Evolutionary conservation across 805 yeast species (phyloP), one percentile per base, ranked within the genome.

Genomic region (Maudiozyma bulderi): DNA sequence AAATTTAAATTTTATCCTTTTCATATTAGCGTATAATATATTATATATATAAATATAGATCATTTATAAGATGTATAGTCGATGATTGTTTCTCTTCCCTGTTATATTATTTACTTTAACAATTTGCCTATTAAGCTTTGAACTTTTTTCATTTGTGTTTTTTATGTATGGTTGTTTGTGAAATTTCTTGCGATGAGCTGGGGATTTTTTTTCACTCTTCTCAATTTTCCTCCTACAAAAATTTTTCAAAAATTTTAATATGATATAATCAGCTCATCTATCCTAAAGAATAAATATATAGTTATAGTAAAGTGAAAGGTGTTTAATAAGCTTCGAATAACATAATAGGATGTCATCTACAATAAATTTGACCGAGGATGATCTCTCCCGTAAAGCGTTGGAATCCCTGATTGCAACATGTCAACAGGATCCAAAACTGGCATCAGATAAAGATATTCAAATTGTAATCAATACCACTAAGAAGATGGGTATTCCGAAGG

Each of bases 391-490:
- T 26, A 57, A 54, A 31, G 62, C 65, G 3, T 39, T 65, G 13
- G 53, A 51, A 3, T 54, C 68, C 3, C 44, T 65, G 29, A 42
- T 60, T 13, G 33, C 54, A 3, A 64, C 61, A 32, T 63, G 67
- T 40, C 60, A 65, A 44, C 64, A 67, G 1, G 65, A 64, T 51
- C 48, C 57, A n/a, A 56, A 54, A 14, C 50, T 65, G 26, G 44
- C 49, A 14, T 52, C 58, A 43, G 69, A 65, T 46, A 57, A 56
- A 45, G 57, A 56, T 44, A 50, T 64, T 34, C 65, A 60, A 38
- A 52, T 81, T 37, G 71, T 78, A 43, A 66, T 81, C 42, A 76
- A 77, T 54, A 74, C 79, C 7, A 69, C 66, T 9, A 65, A 66
- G 40, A 45, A 50, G 29, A 69, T 77, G 42, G 60, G 75, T 3